Percentiles rank a stretch among this genome's conserved stretches.
Conservation (phyloP, 176 grass and related monocot genomes). For the Oryza coarctata region DNA sequence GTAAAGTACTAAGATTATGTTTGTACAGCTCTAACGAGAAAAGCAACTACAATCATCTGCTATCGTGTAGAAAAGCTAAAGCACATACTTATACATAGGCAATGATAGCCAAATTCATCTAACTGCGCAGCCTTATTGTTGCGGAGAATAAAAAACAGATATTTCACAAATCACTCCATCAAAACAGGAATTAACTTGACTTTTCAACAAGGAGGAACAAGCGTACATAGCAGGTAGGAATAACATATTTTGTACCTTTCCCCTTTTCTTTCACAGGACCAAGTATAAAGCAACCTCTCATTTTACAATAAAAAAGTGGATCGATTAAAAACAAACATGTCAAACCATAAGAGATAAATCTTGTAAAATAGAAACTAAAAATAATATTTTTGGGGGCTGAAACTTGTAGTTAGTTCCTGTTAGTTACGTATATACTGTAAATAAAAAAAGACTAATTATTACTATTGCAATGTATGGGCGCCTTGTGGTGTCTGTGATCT, state of each 20-base stretch:
- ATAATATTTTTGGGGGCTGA: constrained; percentile 7
- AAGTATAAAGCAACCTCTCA: background rate
- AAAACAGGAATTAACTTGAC: constrained; percentile 6
- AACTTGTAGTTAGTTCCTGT: background rate
- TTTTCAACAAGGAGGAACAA: constrained; percentile 5
- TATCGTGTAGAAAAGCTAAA: constrained; percentile 9
- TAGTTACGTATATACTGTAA: constrained; percentile 12
- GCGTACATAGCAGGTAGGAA: background rate
- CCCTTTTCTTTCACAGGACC: background rate
- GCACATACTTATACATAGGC: background rate
- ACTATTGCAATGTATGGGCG: constrained; percentile 90
- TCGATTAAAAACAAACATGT: background rate
- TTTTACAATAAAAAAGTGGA: constrained; percentile 24
- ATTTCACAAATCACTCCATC: constrained; percentile 6
- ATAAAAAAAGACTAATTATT: constrained; percentile 45
- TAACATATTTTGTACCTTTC: background rate
- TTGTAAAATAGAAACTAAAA: constrained; percentile 19
- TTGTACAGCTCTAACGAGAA: constrained; percentile 1
- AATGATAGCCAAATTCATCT: background rate
- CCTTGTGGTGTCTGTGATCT: constrained; percentile 61
- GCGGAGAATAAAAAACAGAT: constrained; percentile 8
- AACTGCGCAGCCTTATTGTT: background rate
- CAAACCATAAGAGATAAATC: constrained; percentile 8
- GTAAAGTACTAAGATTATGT: background rate
- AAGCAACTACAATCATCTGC: constrained; percentile 5